A percentile compares a stretch with the other conserved stretches of the same genome.
Conservation (phyloP, 257 asterid genomes). For the Nicotiana undulata region DNA sequence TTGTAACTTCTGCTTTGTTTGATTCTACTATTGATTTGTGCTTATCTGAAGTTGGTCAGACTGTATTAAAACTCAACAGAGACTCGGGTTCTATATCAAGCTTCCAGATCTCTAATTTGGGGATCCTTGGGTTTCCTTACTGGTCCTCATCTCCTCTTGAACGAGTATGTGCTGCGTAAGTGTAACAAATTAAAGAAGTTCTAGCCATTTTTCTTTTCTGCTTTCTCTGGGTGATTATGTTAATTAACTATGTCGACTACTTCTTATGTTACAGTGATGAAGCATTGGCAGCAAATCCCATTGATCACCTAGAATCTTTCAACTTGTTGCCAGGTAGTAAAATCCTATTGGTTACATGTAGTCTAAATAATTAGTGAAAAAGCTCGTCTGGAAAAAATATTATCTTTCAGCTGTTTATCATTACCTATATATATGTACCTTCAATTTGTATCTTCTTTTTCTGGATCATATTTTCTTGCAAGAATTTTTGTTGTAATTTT, state of each 20-base stretch:
- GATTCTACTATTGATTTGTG: slow-evolving; percentile 19
- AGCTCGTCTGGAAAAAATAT: not conserved
- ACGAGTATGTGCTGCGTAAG: slow-evolving; percentile 58
- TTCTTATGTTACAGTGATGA: slow-evolving; percentile 34
- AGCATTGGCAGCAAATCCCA: slow-evolving; percentile 28
- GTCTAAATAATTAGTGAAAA: not conserved
- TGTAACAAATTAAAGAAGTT: slow-evolving; percentile 1
- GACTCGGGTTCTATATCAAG: slow-evolving; percentile 44
- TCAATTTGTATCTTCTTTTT: not conserved
- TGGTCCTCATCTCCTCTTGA: slow-evolving; percentile 74
- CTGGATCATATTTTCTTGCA: not conserved
- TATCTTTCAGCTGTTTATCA: not conserved
- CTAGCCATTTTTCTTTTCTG: not conserved
- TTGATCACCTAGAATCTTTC: slow-evolving; percentile 51
- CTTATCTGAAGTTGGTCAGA: slow-evolving; percentile 65
- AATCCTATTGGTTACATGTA: not conserved
- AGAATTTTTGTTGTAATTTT: not conserved
- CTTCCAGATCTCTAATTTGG: slow-evolving; percentile 65
- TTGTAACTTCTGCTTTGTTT: slow-evolving; percentile 8
- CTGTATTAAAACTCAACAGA: slow-evolving; percentile 42
- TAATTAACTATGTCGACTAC: not conserved
- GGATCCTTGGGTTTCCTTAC: slow-evolving; percentile 79
- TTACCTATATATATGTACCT: not conserved
- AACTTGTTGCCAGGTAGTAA: slow-evolving; percentile 67
- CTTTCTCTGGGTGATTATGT: slow-evolving; percentile 10